phyloP scores from a whole-genome alignment of 805 yeast genomes.

The Yarrowia keelungensis region DNA sequence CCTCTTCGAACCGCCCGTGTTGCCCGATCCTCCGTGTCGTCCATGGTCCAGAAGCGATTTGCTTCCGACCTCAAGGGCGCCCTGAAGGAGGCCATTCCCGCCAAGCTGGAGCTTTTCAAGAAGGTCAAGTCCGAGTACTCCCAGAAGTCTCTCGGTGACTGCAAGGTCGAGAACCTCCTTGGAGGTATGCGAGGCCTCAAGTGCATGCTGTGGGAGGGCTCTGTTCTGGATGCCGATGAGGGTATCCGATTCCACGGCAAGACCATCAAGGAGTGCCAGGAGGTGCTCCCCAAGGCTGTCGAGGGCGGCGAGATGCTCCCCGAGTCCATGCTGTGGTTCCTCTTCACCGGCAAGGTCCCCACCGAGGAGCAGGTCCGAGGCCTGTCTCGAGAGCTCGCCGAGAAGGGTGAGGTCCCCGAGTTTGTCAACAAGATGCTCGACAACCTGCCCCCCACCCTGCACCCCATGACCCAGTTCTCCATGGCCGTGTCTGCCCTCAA shows the following conservation, averaged over 20 bases:
- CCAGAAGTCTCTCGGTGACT: constrained; percentile 54
- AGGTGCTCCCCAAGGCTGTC: constrained; percentile 62
- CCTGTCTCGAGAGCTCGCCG: constrained; percentile 77
- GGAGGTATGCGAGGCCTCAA: constrained; percentile 86
- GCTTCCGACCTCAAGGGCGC: constrained; percentile 48
- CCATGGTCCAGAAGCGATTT: constrained; percentile 40
- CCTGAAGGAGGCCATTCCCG: constrained; percentile 55
- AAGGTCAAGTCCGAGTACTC: constrained; percentile 53
- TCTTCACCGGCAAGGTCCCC: constrained; percentile 85
- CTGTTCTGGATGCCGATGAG: constrained; percentile 74
- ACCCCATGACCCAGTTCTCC: constrained; percentile 91
- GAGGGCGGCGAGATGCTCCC: constrained; percentile 68
- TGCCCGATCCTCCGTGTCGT: constrained; percentile 37
- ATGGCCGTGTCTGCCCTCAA: constrained; percentile 83
- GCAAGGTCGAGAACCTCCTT: constrained; percentile 55
- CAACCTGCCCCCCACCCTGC: constrained; percentile 74
- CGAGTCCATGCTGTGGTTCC: constrained; percentile 82
- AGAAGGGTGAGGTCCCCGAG: constrained; percentile 77
- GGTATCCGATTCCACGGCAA: constrained; percentile 82
- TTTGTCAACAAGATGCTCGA: constrained; percentile 77
- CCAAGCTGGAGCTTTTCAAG: constrained; percentile 53
- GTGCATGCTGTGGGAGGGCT: constrained; percentile 80
- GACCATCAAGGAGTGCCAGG: constrained; percentile 76
- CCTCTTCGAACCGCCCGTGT: constrained; percentile 39
- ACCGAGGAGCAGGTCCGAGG: constrained; percentile 72